Evolutionary conservation across 2,329 filamentous ascomycete genomes (phyloP).

Genomic region (Paradendryphiella salina): DNA sequence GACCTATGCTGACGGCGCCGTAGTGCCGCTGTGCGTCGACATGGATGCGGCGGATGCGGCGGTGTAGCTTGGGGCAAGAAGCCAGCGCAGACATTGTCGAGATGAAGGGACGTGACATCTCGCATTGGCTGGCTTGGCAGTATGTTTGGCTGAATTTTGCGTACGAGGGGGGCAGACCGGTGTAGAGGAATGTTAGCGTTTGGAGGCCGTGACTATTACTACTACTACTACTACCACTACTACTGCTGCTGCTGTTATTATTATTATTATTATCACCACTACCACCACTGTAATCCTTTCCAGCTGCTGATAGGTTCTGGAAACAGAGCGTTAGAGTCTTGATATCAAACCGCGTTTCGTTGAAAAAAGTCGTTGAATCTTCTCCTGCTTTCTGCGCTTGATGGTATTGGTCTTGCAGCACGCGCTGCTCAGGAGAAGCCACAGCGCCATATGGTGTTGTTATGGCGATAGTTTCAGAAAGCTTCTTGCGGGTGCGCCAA

Average conservation of each 20-base stretch:
- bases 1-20: constrained; percentile 29
- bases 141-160: constrained; percentile 23
- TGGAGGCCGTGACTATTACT: background rate
- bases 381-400: constrained; percentile 13
- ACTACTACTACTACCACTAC: too few species aligned
- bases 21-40: constrained; percentile 1
- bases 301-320: constrained; percentile 1
- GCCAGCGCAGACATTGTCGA: constrained; percentile 28
- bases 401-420: constrained; percentile 6
- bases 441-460: background rate
- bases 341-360: constrained; percentile 31
- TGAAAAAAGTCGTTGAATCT: constrained; percentile 25
- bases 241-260: too few species aligned
- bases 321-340: constrained; percentile 26
- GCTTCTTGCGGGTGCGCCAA: constrained; percentile 25
- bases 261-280: too few species aligned
- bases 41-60: constrained; percentile 12
- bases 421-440: background rate
- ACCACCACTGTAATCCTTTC: too few species aligned
- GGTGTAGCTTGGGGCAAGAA: background rate
- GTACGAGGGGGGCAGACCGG: constrained; percentile 21
- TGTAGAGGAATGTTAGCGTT: constrained; percentile 15
- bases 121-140: constrained; percentile 30
- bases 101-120: constrained; percentile 37
- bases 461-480: constrained; percentile 11